Evolutionary conservation across 352 stramenopile species (phyloP), one percentile per base, ranked within the genome.

Genomic region (Nothophytophthora sp.): DNA sequence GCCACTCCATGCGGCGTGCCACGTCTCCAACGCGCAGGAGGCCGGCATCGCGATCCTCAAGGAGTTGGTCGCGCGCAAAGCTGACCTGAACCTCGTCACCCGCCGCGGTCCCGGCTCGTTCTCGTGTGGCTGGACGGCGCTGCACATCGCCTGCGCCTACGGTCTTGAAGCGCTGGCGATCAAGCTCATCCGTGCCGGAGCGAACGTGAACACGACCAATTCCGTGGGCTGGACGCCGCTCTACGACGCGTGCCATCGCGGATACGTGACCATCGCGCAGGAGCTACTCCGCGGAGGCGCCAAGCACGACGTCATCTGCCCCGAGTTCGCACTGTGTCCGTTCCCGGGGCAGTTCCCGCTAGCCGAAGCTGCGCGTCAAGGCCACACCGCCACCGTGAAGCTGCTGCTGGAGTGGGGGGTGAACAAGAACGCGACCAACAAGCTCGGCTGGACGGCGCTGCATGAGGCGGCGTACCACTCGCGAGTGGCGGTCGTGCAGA

Each of bases 381-480:
- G 79, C 19, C 76, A 83, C 5, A 40, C 43, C 7, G 66, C 84
- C 1, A 86, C 67, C 2, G 77, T 90, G 32, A 91, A 90, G 40
- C 64, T 86, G 40, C 45, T 94, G 20, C 57, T 94, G 5, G 84
- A 94, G 30, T 90, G 80, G 72, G 81, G 79, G 11, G 66, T 87
- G n/a, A 69, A 90, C 53, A 91, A 88, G 43, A 89, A 94, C 33
- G 79, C 73, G 2, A 68, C 73, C 18, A 94, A 94, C 64, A 69
- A 60, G 13, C 62, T 90, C 22, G 74, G 82, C 12, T 92, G 79
- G 81, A 88, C 77, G n/a, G 81, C 81, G 18, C 68, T 94, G 5
- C 84, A 94, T 41, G 79, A 92, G 53, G 67, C 84, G 4, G 81
- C 78, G 15, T 92, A 92, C 46, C 81, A 91, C 63, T 91, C 77